phyloP scores from a whole-genome alignment of 179 eudicot species.

The Beta macrorhiza region DNA sequence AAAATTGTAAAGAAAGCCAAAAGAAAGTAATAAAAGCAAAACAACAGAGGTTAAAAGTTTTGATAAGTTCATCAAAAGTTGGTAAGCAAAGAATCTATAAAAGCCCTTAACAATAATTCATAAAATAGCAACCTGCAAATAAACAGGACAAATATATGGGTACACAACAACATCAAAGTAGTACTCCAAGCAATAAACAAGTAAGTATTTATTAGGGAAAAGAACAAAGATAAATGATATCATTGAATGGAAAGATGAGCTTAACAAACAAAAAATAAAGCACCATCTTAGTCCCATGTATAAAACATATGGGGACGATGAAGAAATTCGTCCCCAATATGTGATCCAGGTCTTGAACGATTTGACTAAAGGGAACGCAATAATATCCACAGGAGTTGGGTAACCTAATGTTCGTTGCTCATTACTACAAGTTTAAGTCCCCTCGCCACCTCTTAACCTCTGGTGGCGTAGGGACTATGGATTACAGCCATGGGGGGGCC shows the following conservation, averaged over 20 bases:
- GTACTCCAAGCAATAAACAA: constrained; percentile 52
- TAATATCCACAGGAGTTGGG: constrained; percentile 16
- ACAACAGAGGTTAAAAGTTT: no score
- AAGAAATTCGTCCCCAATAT: neutral
- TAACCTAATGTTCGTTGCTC: constrained; percentile 10
- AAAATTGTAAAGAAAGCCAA: no score
- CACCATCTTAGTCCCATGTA: no score
- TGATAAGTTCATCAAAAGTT: no score
- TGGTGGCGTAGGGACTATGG: constrained; percentile 37
- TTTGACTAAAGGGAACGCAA: constrained; percentile 2
- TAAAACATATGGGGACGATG: neutral
- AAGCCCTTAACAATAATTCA: no score
- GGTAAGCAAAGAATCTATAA: no score
- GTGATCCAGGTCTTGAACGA: neutral
- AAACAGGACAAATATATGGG: neutral
- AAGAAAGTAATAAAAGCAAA: no score
- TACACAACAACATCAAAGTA: constrained; percentile 58
- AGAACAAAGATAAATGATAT: neutral
- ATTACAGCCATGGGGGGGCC: constrained; percentile 83
- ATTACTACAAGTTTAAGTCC: constrained; percentile 9
- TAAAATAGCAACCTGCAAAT: neutral
- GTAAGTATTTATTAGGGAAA: constrained; percentile 35
- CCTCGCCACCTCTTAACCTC: constrained; percentile 16
- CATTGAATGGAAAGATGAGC: neutral
- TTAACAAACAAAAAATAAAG: neutral